Percentiles rank a stretch among this genome's conserved stretches.
These are phyloP conservation scores for Lachnellula suecica DNA, from an alignment of 2,329 filamentous ascomycete genomes.

Conservation along the genomic window DNA sequence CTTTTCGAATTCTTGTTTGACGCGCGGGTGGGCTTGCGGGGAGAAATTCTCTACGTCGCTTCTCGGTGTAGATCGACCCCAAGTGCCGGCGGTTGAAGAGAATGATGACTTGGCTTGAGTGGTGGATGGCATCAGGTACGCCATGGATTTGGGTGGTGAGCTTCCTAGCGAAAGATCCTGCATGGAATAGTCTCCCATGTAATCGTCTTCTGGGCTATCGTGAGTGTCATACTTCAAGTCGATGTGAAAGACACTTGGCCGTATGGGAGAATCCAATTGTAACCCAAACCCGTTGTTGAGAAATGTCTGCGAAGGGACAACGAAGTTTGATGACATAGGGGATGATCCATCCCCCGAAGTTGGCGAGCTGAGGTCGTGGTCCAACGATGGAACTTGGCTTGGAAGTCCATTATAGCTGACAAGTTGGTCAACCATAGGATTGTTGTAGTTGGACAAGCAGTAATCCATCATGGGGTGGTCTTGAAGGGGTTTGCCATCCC, in stretches of 20 bases:
- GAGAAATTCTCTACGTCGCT: no score
- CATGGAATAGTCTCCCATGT: conserved; percentile 7
- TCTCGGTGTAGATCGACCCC: neutral
- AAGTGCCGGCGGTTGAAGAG: conserved; percentile 11
- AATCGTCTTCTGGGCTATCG: no score
- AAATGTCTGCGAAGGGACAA: conserved; percentile 27
- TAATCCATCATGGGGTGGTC: conserved; percentile 11
- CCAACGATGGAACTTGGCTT: conserved; percentile 16
- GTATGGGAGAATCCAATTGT: conserved; percentile 16
- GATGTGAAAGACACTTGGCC: conserved; percentile 13
- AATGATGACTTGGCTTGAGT: conserved; percentile 1
- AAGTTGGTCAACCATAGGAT: conserved; percentile 7
- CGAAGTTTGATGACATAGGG: conserved; percentile 19
- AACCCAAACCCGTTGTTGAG: conserved; percentile 21
- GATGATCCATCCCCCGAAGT: conserved; percentile 16
- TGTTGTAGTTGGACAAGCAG: conserved; percentile 4
- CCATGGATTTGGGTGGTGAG: conserved; percentile 3
- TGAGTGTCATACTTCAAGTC: conserved; percentile 14
- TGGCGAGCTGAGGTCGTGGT: conserved; percentile 20
- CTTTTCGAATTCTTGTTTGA: no score
- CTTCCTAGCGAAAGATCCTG: neutral
- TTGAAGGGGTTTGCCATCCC: conserved; percentile 1
- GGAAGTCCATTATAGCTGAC: conserved; percentile 8
- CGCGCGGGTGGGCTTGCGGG: no score
- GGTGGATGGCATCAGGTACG: conserved; percentile 3